phyloP scores from a whole-genome alignment of 2,329 filamentous ascomycete genomes.

The Verticillium nubilum region DNA sequence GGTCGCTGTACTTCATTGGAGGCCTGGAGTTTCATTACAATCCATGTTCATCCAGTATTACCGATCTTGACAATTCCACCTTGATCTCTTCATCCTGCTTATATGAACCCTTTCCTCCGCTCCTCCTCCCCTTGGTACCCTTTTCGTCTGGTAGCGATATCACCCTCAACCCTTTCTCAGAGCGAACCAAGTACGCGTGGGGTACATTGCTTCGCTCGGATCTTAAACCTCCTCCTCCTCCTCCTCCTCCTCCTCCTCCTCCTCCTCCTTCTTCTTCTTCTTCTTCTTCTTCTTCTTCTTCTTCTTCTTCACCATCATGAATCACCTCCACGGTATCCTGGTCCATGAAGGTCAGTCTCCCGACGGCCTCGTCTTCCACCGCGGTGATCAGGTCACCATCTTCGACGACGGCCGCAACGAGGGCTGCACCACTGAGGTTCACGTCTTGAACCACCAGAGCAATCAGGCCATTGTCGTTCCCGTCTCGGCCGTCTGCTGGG shows the following conservation, averaged over 20 bases:
- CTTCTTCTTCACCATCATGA: conserved; percentile 3
- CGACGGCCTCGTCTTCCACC: conserved; percentile 5
- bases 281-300: too few relatives aligned
- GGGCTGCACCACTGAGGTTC: conserved; percentile 1
- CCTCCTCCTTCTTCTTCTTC: background rate
- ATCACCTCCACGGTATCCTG: conserved; percentile 9
- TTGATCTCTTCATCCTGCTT: background rate
- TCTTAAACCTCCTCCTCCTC: background rate
- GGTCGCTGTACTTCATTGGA: background rate
- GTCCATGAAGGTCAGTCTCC: conserved; percentile 8
- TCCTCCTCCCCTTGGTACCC: background rate
- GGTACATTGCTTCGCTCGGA: background rate
- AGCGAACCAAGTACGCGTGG: background rate
- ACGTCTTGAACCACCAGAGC: conserved; percentile 9
- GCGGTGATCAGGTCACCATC: conserved; percentile 8
- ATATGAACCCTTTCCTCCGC: background rate
- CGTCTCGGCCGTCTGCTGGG: conserved; percentile 9
- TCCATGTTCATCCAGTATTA: background rate
- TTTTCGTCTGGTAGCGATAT: background rate
- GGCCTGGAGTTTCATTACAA: background rate
- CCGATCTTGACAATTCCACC: background rate
- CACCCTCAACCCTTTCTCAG: background rate
- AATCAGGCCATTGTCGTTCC: conserved; percentile 7
- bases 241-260: background rate
- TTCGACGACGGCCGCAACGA: conserved; percentile 7